Base-by-base conservation (phyloP, 1,139 yeast species). In the Blastobotrys malaysiensis region DNA sequence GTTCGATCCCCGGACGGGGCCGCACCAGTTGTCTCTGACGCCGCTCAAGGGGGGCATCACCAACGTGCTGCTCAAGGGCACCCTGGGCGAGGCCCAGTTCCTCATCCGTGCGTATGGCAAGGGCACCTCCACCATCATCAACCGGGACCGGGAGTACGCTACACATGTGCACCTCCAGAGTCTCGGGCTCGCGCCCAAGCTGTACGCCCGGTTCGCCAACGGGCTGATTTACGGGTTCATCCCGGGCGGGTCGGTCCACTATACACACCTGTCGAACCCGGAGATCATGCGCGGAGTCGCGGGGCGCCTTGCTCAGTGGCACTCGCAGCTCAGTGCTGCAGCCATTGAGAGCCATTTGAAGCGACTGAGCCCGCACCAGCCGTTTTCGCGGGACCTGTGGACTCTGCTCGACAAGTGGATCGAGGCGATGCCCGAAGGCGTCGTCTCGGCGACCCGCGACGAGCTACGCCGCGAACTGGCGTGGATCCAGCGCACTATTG, bases 1-100 rank as follows among this genome's bases (percentile, higher is more conserved):
- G 24, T 52, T 52, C 26, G 43, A 31, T 11, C 45, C 21, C 45
- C 49, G n/a, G 27, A 49, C 16, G 43, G 16, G 43, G 14, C 46
- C 52, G 36, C 61, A 56, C 16, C 54, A 49, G 31, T 54, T 65
- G 51, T 60, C 59, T 49, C 56, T 75, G 16, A 61, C 64, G 22
- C 74, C 73, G 57, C 72, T 86, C 51, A 85, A 87, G 2, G 95
- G 95, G 2, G 95, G 95, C 7, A 86, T 87, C 67, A 87, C 95
- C 21, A 87, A 87, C 67, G 82, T 83, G 82, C 77, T 86, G 52
- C 69, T 84, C 43, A 76, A 81, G 48, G 84, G 86, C 56, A 48
- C 50, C 43, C 53, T 57, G 46, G 60, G 56, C 43, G 48, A 55
- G 22, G 47, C 49, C 55, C 71, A 71, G 5, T 83, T 84, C 1